Percentiles rank a stretch among this genome's conserved stretches.
These are phyloP conservation scores for Acacia crassicarpa DNA, from an alignment of 306 rosid genomes.

Conservation along the genomic window DNA sequence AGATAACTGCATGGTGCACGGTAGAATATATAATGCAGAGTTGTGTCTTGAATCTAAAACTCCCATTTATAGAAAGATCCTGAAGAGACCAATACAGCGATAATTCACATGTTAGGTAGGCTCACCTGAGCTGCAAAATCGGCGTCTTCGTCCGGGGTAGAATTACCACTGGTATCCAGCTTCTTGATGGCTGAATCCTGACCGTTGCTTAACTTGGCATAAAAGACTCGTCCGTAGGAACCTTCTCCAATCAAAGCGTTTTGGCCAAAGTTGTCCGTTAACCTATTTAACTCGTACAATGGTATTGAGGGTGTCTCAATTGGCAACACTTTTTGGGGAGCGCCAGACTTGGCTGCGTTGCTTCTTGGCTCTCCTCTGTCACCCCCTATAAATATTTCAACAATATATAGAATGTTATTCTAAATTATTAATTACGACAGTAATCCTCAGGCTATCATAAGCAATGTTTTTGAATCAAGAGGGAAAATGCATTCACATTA, in stretches of 20 bases:
- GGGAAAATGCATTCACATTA: neutral
- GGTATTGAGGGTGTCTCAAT: constrained; percentile 73
- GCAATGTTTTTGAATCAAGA: neutral
- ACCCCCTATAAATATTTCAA: constrained; percentile 46
- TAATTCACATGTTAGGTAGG: neutral
- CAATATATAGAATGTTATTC: neutral
- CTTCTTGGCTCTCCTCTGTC: constrained; percentile 88
- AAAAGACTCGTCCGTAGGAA: constrained; percentile 88
- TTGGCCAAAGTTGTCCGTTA: constrained; percentile 71
- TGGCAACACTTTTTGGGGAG: constrained; percentile 70
- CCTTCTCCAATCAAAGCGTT: constrained; percentile 95
- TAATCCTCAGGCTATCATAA: neutral
- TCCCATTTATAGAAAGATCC: neutral
- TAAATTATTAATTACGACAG: neutral
- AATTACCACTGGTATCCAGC: constrained; percentile 52
- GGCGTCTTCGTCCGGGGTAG: constrained; percentile 72
- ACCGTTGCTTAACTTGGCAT: constrained; percentile 61
- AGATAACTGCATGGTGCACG: constrained; percentile 67
- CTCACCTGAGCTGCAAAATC: constrained; percentile 77
- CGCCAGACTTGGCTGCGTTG: constrained; percentile 54
- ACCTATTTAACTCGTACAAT: constrained; percentile 73
- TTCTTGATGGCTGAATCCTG: constrained; percentile 84
- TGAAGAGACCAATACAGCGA: neutral
- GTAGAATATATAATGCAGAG: constrained; percentile 13
- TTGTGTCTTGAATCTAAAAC: neutral